Percentiles rank a stretch among this genome's conserved stretches.
Conservation (phyloP, 2,329 filamentous ascomycete species). For the Ilyonectria sp. region DNA sequence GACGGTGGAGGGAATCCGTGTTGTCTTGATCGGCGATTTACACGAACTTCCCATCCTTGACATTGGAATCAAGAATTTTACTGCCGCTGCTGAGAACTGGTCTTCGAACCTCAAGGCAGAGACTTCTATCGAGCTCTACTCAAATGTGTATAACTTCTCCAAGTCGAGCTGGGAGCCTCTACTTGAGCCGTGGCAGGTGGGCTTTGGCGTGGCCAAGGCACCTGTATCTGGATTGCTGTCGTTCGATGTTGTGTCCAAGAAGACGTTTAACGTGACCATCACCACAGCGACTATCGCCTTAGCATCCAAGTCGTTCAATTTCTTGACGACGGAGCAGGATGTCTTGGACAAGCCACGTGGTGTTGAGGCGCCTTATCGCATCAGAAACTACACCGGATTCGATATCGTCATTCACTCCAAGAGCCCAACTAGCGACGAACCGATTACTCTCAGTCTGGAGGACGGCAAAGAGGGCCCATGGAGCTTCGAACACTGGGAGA, state of each 20-base stretch:
- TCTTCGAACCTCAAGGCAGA: slow-evolving; percentile 89
- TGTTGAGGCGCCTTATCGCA: slow-evolving; percentile 91
- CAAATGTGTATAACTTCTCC: slow-evolving; percentile 99
- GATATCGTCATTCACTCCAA: slow-evolving; percentile 88
- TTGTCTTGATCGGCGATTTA: slow-evolving; percentile 94
- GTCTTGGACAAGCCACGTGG: slow-evolving; percentile 94
- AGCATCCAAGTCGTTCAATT: slow-evolving; percentile 92
- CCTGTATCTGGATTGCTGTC: slow-evolving; percentile 82
- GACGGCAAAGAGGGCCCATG: slow-evolving; percentile 95
- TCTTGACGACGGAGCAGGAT: slow-evolving; percentile 87
- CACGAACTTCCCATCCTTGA: slow-evolving; percentile 97
- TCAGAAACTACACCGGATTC: slow-evolving; percentile 97
- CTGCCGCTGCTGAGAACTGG: slow-evolving; percentile 90
- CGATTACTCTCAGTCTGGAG: slow-evolving; percentile 81
- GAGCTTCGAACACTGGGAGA: slow-evolving; percentile 97
- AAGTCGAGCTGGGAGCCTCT: slow-evolving; percentile 99
- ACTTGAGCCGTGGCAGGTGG: slow-evolving; percentile 96
- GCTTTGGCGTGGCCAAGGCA: slow-evolving; percentile 88
- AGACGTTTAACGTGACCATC: slow-evolving; percentile 90
- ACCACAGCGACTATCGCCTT: slow-evolving; percentile 95
- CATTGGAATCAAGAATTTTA: slow-evolving; percentile 92
- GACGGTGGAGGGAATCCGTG: slow-evolving; percentile 87
- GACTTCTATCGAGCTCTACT: slow-evolving; percentile 91
- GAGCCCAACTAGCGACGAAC: slow-evolving; percentile 74
- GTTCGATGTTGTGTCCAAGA: slow-evolving; percentile 89